Evolutionary conservation across 805 yeast genomes (phyloP), one percentile per base, ranked within the genome.

Genomic region (Phaffomyces antillensis): DNA sequence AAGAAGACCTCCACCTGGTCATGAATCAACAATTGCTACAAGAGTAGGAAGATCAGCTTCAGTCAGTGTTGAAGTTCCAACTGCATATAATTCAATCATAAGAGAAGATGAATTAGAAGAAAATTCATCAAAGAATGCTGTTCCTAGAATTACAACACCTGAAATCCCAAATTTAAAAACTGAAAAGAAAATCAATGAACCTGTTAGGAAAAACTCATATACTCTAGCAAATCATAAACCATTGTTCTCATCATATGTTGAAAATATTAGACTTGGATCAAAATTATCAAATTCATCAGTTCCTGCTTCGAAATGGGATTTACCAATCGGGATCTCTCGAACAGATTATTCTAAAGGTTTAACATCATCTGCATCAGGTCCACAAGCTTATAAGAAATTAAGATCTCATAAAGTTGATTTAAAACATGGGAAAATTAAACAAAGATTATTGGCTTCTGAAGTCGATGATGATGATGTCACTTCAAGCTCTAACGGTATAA

Each of bases 401-500:
- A 47, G 51, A 17, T 24, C 50, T 15, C 47, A 48, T 32, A 62
- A 62, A 45, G 60, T 64, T 20, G 83, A 78, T 45, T 66, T 79
- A 58, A 80, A 77, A 55, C 84, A 80, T 57, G 83, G 84, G 7
- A 78, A 70, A 56, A 67, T 77, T 46, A 73, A 78, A 43, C 85
- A 84, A 24, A 71, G 87, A 39, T 69, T 84, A 63, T 67, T 85
- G 48, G 91, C 90, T 2, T 76, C 83, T 23, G 93, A 84, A 59
- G 81, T 84, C 33, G 90, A 82, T 50, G 87, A 83, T 44, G 76
- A 70, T 31, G 86, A 79, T 11, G 30, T 7, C 6, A 28, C 30
- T 28, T 28, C 30, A 23, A 59, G 54, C 7, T 18, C 43, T 3
- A 26, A 31, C 12, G 23, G 23, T 7, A 20, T 20, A 20, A 12